Base-by-base conservation (phyloP, 805 yeast species). In the Pichia eremophila region DNA sequence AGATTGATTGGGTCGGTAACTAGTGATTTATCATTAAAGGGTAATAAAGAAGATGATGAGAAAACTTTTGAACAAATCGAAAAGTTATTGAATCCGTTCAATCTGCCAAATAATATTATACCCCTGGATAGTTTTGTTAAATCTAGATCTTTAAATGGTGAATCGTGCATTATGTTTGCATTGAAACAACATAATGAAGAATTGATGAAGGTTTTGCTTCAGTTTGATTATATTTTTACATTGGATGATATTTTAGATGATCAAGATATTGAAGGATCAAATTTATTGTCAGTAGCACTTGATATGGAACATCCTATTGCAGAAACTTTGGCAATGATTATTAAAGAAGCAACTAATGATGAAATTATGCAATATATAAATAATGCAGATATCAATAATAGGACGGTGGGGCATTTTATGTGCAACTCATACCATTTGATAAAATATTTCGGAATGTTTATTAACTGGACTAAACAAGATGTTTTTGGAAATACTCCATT, bases 331-430 rank as follows among this genome's bases (percentile, higher is more conserved):
- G 60, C 76, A 12, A 70, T 68, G 2, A 61, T 78, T 0, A 53
- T 86, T 2, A 35, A 67, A 29, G 64, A 36, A 39, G 48, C 54
- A 65, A 68, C 79, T 0, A 45, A 58, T 0, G 60, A 62, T 4
- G 93, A 83, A 51, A 65, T 74, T 27, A 45, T 54, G 3, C 52
- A 53, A 1, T 87, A 81, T 57, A 64, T 81, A 46, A 75, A 77
- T 51, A 56, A 57, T 9, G 52, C 55, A 2, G 95, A 90, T 59
- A 59, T 54, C 9, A 64, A 72, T 47, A 71, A 76, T 2, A 71
- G 95, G 45, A 73, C 81, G 2, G 68, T 79, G 7, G 96, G 90
- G 0, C 96, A 90, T 60, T 81, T 83, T 54, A 60, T 88, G 17
- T 78, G 79, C 51, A 80, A 81, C 53, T 71, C 78, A 42, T 66